phyloP scores from a whole-genome alignment of 352 stramenopile species.

The Plasmopara muralis region DNA sequence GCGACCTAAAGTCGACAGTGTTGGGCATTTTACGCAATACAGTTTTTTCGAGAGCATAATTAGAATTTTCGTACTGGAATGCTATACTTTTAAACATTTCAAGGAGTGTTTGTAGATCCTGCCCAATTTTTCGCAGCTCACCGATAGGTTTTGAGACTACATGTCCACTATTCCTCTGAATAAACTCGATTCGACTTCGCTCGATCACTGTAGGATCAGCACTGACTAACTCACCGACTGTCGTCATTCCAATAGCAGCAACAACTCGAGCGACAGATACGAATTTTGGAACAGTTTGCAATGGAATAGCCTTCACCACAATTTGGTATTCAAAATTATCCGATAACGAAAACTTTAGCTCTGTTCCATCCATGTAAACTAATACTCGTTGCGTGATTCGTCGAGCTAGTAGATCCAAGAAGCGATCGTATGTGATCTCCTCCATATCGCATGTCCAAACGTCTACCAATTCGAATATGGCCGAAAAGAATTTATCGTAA shows the following conservation, averaged over 20 bases:
- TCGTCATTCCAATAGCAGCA: constrained; percentile 32
- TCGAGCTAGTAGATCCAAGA: constrained; percentile 3
- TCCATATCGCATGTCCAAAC: no score
- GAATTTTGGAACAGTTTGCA: constrained; percentile 66
- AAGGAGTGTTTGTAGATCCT: no score
- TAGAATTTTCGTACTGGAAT: no score
- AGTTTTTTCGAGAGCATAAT: no score
- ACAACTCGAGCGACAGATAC: constrained; percentile 50
- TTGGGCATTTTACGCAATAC: no score
- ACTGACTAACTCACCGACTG: constrained; percentile 23
- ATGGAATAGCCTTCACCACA: constrained; percentile 67
- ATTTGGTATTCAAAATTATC: constrained; percentile 71
- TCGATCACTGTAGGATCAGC: constrained; percentile 54
- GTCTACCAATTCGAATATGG: no score
- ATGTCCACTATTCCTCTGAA: constrained; percentile 31
- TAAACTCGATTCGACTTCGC: constrained; percentile 38
- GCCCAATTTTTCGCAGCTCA: no score
- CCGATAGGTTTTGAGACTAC: not conserved
- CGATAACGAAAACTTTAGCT: constrained; percentile 62
- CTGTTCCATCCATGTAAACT: constrained; percentile 62
- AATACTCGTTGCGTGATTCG: constrained; percentile 60
- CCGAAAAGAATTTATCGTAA: no score
- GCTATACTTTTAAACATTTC: no score
- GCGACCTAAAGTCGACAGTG: no score
- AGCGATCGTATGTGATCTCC: no score